These are phyloP conservation scores for Cicer chorassanicum DNA, from an alignment of 306 rosid species.

Conservation along the genomic window DNA sequence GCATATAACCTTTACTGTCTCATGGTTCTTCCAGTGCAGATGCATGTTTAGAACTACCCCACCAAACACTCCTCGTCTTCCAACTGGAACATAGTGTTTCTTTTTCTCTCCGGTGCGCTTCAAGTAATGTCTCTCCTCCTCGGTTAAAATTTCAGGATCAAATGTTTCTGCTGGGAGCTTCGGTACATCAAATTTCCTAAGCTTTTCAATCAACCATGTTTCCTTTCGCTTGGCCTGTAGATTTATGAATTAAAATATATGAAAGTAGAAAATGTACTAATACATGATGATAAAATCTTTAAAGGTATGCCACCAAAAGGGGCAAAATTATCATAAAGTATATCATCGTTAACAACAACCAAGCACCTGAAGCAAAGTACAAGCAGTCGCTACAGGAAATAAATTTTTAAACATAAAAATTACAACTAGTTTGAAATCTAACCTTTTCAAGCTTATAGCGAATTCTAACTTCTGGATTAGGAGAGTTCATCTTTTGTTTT, in stretches of 20 bases:
- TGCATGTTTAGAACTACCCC: conserved; percentile 97
- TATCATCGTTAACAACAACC: neutral
- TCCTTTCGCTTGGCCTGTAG: conserved; percentile 91
- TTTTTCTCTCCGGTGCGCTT: conserved; percentile 94
- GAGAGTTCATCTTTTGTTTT: conserved; percentile 81
- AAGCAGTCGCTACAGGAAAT: conserved; percentile 27
- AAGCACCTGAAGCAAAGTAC: conserved; percentile 34
- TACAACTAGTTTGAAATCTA: conserved; percentile 12
- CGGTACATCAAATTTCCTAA: conserved; percentile 72
- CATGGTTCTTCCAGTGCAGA: conserved; percentile 94
- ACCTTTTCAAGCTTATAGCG: conserved; percentile 88
- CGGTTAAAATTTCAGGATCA: conserved; percentile 90
- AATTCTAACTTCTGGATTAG: conserved; percentile 90
- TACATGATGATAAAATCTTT: conserved; percentile 15
- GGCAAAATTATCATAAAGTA: conserved; percentile 18
- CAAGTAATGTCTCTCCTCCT: conserved; percentile 89
- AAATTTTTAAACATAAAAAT: conserved; percentile 20
- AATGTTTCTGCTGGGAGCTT: conserved; percentile 63
- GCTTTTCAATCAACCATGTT: conserved; percentile 85
- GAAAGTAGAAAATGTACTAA: conserved; percentile 11
- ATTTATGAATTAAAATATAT: conserved; percentile 21
- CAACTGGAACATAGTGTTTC: conserved; percentile 78
- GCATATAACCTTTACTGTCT: conserved; percentile 86
- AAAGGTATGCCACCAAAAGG: neutral
- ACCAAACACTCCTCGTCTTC: conserved; percentile 93